Percentiles rank a stretch among this genome's conserved stretches.
Evolutionary conservation across 768 basidiomycete species (phyloP).

Genomic region (Trametes coccinea): DNA sequence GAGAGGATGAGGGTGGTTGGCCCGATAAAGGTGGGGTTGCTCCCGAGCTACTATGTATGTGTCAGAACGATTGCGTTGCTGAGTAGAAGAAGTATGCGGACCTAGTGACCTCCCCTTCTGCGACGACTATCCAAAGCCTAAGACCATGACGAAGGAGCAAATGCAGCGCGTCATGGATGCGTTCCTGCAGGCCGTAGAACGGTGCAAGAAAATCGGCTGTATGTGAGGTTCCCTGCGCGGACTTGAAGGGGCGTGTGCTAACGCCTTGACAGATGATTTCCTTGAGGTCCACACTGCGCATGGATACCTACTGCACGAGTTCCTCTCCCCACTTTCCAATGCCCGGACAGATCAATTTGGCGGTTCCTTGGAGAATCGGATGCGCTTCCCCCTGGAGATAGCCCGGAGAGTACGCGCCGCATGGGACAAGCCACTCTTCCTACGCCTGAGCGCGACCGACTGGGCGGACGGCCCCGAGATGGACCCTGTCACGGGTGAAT

Average conservation of each 20-base stretch:
- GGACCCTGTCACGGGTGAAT: conserved; percentile 48
- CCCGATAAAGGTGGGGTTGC: conserved; percentile 51
- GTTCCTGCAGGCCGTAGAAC: conserved; percentile 53
- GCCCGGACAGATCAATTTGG: conserved; percentile 70
- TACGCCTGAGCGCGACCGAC: conserved; percentile 55
- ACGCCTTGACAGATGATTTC: conserved; percentile 52
- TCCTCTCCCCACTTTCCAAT: conserved; percentile 78
- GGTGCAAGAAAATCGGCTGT: conserved; percentile 66
- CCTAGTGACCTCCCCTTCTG: conserved; percentile 62
- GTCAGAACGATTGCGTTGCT: neutral
- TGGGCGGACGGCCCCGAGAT: conserved; percentile 56
- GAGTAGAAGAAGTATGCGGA: conserved; percentile 49
- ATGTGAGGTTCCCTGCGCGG: conserved; percentile 24
- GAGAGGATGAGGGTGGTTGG: conserved; percentile 66
- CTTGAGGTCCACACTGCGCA: conserved; percentile 79
- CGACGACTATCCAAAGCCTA: conserved; percentile 53
- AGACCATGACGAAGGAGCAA: conserved; percentile 54
- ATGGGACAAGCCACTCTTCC: conserved; percentile 75
- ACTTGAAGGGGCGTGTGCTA: too few species aligned
- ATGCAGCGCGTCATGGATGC: conserved; percentile 58
- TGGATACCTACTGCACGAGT: conserved; percentile 66
- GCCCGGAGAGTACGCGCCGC: conserved; percentile 49
- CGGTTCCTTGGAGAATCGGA: conserved; percentile 70
- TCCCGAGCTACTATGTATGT: too few species aligned
- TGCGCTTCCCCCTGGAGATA: conserved; percentile 66